These are phyloP conservation scores for Penicillium sp. DNA, from an alignment of 2,329 filamentous ascomycete species.

Conservation along the genomic window DNA sequence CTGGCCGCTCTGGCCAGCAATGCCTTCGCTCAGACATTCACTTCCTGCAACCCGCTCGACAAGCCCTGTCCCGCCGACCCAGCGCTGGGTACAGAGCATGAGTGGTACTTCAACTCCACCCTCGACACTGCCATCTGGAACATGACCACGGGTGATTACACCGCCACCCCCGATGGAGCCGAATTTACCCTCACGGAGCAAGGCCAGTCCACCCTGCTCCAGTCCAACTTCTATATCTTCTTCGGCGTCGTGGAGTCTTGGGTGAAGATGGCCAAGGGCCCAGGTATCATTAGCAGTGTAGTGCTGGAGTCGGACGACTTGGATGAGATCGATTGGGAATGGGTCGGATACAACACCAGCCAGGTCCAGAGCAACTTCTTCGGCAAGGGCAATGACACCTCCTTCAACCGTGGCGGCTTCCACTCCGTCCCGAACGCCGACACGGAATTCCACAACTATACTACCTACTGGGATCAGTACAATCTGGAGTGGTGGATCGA, in stretches of 20 bases:
- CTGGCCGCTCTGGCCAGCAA: constrained; percentile 27
- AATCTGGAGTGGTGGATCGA: constrained; percentile 64
- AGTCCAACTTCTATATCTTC: constrained; percentile 78
- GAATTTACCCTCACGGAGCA: constrained; percentile 67
- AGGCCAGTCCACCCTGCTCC: constrained; percentile 62
- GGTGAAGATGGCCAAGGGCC: constrained; percentile 69
- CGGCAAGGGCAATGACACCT: constrained; percentile 72
- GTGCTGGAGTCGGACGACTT: constrained; percentile 79
- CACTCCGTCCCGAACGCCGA: constrained; percentile 60
- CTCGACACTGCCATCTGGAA: constrained; percentile 60
- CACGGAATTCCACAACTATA: constrained; percentile 46
- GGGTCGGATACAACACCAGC: constrained; percentile 37
- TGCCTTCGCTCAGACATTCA: constrained; percentile 64
- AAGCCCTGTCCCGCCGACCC: constrained; percentile 64
- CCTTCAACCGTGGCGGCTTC: constrained; percentile 77
- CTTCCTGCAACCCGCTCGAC: constrained; percentile 71
- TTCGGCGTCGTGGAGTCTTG: constrained; percentile 73
- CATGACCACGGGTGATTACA: constrained; percentile 62
- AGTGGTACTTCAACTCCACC: constrained; percentile 61
- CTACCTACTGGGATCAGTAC: constrained; percentile 62
- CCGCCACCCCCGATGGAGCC: constrained; percentile 52
- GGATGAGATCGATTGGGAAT: constrained; percentile 75
- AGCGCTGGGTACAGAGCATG: constrained; percentile 60
- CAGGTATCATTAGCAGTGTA: constrained; percentile 73
- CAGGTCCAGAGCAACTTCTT: constrained; percentile 83